phyloP scores from a whole-genome alignment of 495 filamentous ascomycete genomes.

The Daldinia childiae region DNA sequence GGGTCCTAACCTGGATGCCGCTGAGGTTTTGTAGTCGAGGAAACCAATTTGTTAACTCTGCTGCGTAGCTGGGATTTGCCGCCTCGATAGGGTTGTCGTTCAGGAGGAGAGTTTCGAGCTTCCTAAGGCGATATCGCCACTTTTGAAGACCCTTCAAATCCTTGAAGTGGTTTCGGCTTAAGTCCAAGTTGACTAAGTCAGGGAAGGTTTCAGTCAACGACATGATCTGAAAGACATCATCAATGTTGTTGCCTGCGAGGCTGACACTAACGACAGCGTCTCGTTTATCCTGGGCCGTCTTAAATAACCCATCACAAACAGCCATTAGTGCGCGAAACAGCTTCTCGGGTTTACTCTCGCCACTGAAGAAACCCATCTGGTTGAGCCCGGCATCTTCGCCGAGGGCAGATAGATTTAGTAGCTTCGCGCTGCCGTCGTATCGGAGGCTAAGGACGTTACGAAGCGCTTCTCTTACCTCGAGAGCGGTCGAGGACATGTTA shows the following conservation, averaged over 20 bases:
- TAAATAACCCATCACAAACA: slow-evolving; percentile 77
- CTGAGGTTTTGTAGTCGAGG: slow-evolving; percentile 79
- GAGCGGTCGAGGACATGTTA: slow-evolving; percentile 53
- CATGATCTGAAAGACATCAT: slow-evolving; percentile 73
- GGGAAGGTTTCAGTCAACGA: slow-evolving; percentile 79
- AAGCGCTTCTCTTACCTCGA: slow-evolving; percentile 56
- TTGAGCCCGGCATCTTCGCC: slow-evolving; percentile 71
- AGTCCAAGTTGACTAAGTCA: slow-evolving; percentile 82
- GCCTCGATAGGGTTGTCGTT: slow-evolving; percentile 76
- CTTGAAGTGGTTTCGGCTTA: slow-evolving; percentile 80
- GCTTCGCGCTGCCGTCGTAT: slow-evolving; percentile 72
- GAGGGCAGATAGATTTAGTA: slow-evolving; percentile 82
- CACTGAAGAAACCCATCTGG: slow-evolving; percentile 78
- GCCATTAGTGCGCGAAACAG: slow-evolving; percentile 90
- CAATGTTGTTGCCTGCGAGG: slow-evolving; percentile 78
- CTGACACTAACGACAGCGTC: slow-evolving; percentile 80
- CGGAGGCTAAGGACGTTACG: slow-evolving; percentile 71
- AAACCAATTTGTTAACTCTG: slow-evolving; percentile 82
- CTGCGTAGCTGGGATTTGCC: slow-evolving; percentile 67
- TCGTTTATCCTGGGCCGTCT: slow-evolving; percentile 68
- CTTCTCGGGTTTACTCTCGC: slow-evolving; percentile 76
- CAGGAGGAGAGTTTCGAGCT: slow-evolving; percentile 80
- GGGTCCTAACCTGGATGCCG: slow-evolving; percentile 72
- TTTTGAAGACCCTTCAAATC: slow-evolving; percentile 72
- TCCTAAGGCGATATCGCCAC: slow-evolving; percentile 81